phyloP scores from a whole-genome alignment of 305 asterid species.

The Fraxinus sp. region DNA sequence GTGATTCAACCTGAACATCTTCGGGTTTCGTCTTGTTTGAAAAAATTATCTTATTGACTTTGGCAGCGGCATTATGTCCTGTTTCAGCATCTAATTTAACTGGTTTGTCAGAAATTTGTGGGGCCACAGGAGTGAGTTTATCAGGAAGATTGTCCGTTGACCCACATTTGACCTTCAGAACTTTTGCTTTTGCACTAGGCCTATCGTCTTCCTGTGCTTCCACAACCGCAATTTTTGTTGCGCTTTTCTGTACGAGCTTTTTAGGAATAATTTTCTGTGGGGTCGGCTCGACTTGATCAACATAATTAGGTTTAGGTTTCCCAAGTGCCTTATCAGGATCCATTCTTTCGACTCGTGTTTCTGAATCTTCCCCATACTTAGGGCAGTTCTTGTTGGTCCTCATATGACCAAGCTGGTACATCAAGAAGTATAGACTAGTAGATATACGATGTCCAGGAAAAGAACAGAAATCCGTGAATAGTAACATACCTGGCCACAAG shows the following conservation, averaged over 20 bases:
- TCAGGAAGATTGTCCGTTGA: slow-evolving; percentile 71
- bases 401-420: slow-evolving; percentile 92
- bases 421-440: slow-evolving; percentile 22
- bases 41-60: slow-evolving; percentile 75
- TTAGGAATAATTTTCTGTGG: slow-evolving; percentile 51
- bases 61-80: slow-evolving; percentile 55
- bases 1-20: slow-evolving; percentile 55
- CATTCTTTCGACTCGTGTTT: slow-evolving; percentile 54
- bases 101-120: slow-evolving; percentile 75
- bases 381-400: slow-evolving; percentile 98
- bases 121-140: slow-evolving; percentile 61
- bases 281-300: slow-evolving; percentile 62
- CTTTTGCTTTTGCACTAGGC: slow-evolving; percentile 72
- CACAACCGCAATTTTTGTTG: slow-evolving; percentile 48
- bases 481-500: slow-evolving; percentile 89
- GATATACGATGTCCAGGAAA: slow-evolving; percentile 21
- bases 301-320: slow-evolving; percentile 41
- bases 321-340: slow-evolving; percentile 60
- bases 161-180: slow-evolving; percentile 85
- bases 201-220: slow-evolving; percentile 75
- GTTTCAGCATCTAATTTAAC: slow-evolving; percentile 64
- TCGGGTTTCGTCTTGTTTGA: slow-evolving; percentile 73
- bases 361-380: slow-evolving; percentile 82
- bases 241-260: slow-evolving; percentile 62
- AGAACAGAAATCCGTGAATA: slow-evolving; percentile 18